A percentile compares a stretch with the other conserved stretches of the same genome.
Evolutionary conservation across 106 monocot genomes (phyloP).

Genomic region (Allium cepa): DNA sequence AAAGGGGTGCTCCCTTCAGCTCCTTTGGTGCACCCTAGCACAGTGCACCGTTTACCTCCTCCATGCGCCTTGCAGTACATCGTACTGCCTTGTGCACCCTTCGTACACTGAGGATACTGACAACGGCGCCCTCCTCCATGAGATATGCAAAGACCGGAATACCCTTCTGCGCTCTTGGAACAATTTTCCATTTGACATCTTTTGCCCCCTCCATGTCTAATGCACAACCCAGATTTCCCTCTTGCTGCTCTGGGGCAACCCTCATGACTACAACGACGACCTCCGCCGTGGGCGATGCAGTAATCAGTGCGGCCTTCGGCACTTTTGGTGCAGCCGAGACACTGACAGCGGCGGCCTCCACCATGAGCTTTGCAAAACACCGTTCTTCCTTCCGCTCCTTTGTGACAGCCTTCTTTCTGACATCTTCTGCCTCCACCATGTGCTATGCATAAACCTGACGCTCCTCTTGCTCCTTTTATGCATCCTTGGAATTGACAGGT

Average conservation of each 20-base stretch:
- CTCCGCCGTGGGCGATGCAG: constrained; percentile 51
- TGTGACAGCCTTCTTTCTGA: constrained; percentile 36
- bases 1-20: constrained; percentile 50
- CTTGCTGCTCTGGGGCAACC: constrained; percentile 35
- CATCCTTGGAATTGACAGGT: constrained; percentile 45
- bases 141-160: constrained; percentile 42
- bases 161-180: constrained; percentile 42
- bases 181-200: constrained; percentile 43
- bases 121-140: constrained; percentile 48
- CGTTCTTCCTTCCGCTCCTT: constrained; percentile 47
- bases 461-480: constrained; percentile 45
- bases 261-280: constrained; percentile 35
- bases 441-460: constrained; percentile 50
- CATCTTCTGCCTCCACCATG: constrained; percentile 51
- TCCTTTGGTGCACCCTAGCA: constrained; percentile 34
- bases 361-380: constrained; percentile 51
- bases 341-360: constrained; percentile 40
- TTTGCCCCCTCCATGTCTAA: constrained; percentile 51
- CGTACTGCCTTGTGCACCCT: constrained; percentile 50
- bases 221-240: constrained; percentile 48
- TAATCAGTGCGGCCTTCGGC: constrained; percentile 52
- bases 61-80: constrained; percentile 50
- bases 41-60: constrained; percentile 45
- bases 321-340: constrained; percentile 50
- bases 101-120: constrained; percentile 27